These are phyloP conservation scores for Leccinum subtestaceum DNA, from an alignment of 768 basidiomycete genomes.

Conservation along the genomic window DNA sequence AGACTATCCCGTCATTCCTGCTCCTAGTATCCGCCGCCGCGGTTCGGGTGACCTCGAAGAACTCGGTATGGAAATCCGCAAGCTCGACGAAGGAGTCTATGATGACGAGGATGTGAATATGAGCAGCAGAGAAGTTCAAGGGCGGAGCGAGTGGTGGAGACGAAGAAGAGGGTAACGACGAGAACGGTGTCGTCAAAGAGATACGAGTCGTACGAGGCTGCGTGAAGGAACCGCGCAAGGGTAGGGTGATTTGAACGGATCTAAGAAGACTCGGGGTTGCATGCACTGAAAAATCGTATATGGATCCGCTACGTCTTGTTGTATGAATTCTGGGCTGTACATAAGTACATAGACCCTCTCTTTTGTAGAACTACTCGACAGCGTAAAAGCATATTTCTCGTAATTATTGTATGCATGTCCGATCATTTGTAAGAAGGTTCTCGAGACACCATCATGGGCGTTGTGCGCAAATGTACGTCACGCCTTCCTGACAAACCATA, in stretches of 20 bases:
- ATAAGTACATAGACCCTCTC: background rate
- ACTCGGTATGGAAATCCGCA: conserved; percentile 66
- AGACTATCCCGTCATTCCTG: conserved; percentile 49
- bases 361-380: background rate
- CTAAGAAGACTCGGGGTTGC: background rate
- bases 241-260: conserved; percentile 4
- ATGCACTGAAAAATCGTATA: background rate
- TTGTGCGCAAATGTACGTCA: background rate
- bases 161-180: conserved; percentile 43
- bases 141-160: conserved; percentile 63
- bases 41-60: conserved; percentile 40
- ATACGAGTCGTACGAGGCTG: conserved; percentile 36
- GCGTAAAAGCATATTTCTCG: background rate
- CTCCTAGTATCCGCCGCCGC: conserved; percentile 60
- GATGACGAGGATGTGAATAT: conserved; percentile 31
- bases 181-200: conserved; percentile 58
- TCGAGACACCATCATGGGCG: background rate
- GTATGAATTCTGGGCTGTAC: background rate
- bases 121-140: background rate
- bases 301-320: background rate
- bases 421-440: background rate
- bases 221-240: background rate
- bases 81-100: conserved; percentile 54
- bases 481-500: background rate
- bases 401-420: background rate